Base-by-base conservation (phyloP, 2,329 filamentous ascomycete species). In the Aureobasidium sp. region DNA sequence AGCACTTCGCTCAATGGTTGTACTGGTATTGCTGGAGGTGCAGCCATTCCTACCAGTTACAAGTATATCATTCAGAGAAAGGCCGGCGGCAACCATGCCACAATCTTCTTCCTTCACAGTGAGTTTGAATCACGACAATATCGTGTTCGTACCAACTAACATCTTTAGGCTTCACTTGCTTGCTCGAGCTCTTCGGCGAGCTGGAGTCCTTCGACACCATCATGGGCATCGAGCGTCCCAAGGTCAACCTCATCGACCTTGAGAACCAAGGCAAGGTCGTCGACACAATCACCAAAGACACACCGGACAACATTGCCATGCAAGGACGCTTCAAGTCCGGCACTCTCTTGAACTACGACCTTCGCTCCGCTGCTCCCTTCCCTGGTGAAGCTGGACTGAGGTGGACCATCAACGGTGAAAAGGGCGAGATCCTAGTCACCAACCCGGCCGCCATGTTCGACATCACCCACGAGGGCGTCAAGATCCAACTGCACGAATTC, bases 291-390 rank as follows among this genome's bases (percentile, higher is more conserved):
- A 19, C 31, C 8, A 54, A 37, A 15, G 49, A 53, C 4, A 75
- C 79, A 1, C 79, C 79, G 0, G 80, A 83, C 63, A 69, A 74
- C 33, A 25, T 81, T 23, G 65, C 69, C 11, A 57, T 75, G 0
- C 71, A 77, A 35, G 78, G 77, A 10, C 71, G 65, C 0, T 66
- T 81, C 10, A 57, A 67, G 0, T 64, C 70, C 0, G 72, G 71
- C 8, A 77, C 80, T 0, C 74, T 75, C 0, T 64, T 82, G 0
- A 73, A 74, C 0, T 64, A 77, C 21, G 75, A 75, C 3, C 75
- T 79, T 64, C 77, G 78, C 5, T 74, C 76, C 15, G 81, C 81
- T 0, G 73, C 75, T n/a, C 74, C 77, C 0, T 83, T 83, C 67
- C 75, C 75, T 0, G 77, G 73, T 0, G 75, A 78, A 0, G 73